Conservation (phyloP, 2,329 filamentous ascomycete genomes). For the Botryotinia narcissicola region DNA sequence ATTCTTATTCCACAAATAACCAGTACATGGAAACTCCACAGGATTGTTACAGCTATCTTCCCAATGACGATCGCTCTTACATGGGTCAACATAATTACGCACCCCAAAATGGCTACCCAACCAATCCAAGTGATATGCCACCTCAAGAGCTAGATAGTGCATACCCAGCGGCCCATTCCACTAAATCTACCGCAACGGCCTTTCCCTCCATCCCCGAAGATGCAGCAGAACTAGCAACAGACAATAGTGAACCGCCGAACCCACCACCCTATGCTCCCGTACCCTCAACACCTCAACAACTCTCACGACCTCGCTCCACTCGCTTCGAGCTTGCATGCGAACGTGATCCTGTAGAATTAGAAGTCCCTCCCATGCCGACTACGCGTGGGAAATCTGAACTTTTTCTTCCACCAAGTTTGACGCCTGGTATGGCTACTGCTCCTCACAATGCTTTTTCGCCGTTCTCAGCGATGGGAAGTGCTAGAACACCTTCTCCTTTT, state of each 20-base stretch:
- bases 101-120: neutral
- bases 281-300: neutral
- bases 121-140: neutral
- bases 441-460: neutral
- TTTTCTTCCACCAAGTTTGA: neutral
- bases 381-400: neutral
- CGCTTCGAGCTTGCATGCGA: slow-evolving; percentile 1
- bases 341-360: slow-evolving; percentile 10
- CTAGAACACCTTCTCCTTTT: neutral
- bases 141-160: slow-evolving; percentile 10
- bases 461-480: neutral
- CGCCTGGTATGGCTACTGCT: neutral
- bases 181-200: neutral
- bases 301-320: slow-evolving; percentile 8
- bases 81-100: neutral
- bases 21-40: neutral
- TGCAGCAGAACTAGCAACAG: slow-evolving; percentile 5
- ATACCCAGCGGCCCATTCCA: neutral
- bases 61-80: neutral
- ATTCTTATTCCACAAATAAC: neutral
- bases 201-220: neutral
- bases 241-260: neutral
- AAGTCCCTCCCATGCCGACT: neutral
- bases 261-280: neutral
- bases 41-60: neutral